Base-by-base conservation (phyloP, 176 grass and related monocot genomes). In the Pontederia paniculata region DNA sequence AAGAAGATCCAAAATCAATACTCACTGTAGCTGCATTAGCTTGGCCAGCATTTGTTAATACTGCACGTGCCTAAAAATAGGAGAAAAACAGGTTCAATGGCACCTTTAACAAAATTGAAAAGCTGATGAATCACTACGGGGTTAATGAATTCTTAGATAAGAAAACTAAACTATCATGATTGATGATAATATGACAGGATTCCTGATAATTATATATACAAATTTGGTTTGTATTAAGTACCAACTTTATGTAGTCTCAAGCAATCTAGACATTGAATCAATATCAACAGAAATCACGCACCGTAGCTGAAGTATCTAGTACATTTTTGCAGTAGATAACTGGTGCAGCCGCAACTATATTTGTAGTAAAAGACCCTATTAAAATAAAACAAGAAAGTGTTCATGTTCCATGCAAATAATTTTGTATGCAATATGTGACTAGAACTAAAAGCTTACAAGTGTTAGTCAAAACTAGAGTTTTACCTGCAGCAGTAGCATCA, bases 21-120 rank as follows among this genome's bases (percentile, higher is more conserved):
- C 91, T 97, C 81, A 97, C 91, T 31, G 91, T 97, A 44, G 91
- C 91, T 69, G 86, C 86, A 84, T 97, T 97, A 74, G 91, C 91
- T 80, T 97, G 91, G 31, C 91, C 91, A 79, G 91, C 86, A 31
- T 97, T 97, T 71, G 80, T 70, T 73, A 97, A 70, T 70, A 97
- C 82, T 51, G 91, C 91, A 68, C 91, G 82, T 12, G 83, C 86
- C 86, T 97, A 67, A 2, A 57, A 42, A 63, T 13, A 63, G 47
- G n/a, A 48, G 0, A 63, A 63, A 23, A 37, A 2, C 28, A 37
- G 28, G 28, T 37, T 37, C 0, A 37, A 6, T 37, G 28, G 28
- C 1, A 37, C 28, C 1, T 37, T 37, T 37, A 37, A 37, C 7
- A 42, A 42, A 76, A 62, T 18, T 64, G 20, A 4, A 3, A 67